Conservation (phyloP, 2,329 filamentous ascomycete species). For the Ambrosiella xylebori region DNA sequence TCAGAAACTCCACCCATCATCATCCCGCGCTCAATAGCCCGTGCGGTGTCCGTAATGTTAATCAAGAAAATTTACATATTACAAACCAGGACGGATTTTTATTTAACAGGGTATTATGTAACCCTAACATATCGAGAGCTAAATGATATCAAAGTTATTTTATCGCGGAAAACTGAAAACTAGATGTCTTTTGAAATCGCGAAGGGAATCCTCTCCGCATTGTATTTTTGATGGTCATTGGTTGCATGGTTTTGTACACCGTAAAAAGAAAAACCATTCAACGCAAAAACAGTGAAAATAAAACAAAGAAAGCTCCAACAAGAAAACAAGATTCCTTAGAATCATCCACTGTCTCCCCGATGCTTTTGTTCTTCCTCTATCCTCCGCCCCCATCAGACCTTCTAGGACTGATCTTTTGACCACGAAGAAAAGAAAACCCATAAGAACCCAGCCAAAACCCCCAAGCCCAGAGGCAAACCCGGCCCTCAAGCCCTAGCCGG, state of each 20-base stretch:
- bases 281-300: no score
- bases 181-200: background rate
- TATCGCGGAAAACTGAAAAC: background rate
- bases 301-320: conserved; percentile 3
- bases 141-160: background rate
- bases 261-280: background rate
- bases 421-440: background rate
- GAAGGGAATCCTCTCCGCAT: conserved; percentile 1
- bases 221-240: conserved; percentile 5
- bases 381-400: background rate
- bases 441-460: background rate
- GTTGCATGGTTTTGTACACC: background rate
- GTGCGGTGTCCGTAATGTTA: no score
- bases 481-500: no score
- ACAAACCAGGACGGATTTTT: no score
- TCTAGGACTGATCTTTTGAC: background rate
- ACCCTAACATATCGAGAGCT: background rate
- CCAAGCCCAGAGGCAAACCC: no score
- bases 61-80: no score
- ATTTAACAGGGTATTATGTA: background rate
- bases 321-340: background rate
- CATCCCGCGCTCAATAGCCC: background rate
- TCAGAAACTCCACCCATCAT: background rate
- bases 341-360: background rate
- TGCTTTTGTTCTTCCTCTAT: background rate